Conservation (phyloP, 2,329 filamentous ascomycete species). For the Neofusicoccum sp. region DNA sequence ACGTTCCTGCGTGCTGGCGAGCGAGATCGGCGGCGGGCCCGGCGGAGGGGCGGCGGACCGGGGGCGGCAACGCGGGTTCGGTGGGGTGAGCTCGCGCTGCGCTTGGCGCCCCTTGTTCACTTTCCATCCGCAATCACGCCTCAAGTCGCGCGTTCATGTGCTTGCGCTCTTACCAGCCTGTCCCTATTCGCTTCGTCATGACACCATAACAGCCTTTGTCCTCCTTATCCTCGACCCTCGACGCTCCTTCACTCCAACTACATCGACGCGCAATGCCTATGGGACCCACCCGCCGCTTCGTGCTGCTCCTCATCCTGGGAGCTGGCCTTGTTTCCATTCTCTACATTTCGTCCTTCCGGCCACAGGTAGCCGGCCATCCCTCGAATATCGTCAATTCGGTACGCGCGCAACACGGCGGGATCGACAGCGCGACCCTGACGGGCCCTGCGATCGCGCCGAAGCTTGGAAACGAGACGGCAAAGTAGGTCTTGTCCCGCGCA, state of each 20-base stretch:
- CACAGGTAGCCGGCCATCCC: slow-evolving; percentile 22
- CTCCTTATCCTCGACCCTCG: not conserved
- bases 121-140: not conserved
- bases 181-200: slow-evolving; percentile 11
- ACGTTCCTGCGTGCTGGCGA: slow-evolving; percentile 2
- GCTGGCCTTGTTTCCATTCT: slow-evolving; percentile 58
- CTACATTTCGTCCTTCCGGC: slow-evolving; percentile 58
- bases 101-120: slow-evolving; percentile 15
- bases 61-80: not conserved
- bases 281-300: slow-evolving; percentile 35
- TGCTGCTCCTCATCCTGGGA: slow-evolving; percentile 51
- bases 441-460: slow-evolving; percentile 76
- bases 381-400: slow-evolving; percentile 13
- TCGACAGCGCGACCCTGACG: slow-evolving; percentile 45
- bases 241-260: not conserved
- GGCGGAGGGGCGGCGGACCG: slow-evolving; percentile 7
- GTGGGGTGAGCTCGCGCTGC: slow-evolving; percentile 6
- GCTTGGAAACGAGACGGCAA: slow-evolving; percentile 77
- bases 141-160: slow-evolving; percentile 10
- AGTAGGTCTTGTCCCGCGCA: slow-evolving; percentile 40
- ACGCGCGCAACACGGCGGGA: slow-evolving; percentile 22
- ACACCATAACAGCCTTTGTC: slow-evolving; percentile 7
- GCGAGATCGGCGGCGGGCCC: slow-evolving; percentile 15
- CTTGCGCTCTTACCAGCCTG: not conserved
- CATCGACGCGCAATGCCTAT: slow-evolving; percentile 27